Conservation (phyloP, 306 rosid species). For the Macrotyloma uniflorum region DNA sequence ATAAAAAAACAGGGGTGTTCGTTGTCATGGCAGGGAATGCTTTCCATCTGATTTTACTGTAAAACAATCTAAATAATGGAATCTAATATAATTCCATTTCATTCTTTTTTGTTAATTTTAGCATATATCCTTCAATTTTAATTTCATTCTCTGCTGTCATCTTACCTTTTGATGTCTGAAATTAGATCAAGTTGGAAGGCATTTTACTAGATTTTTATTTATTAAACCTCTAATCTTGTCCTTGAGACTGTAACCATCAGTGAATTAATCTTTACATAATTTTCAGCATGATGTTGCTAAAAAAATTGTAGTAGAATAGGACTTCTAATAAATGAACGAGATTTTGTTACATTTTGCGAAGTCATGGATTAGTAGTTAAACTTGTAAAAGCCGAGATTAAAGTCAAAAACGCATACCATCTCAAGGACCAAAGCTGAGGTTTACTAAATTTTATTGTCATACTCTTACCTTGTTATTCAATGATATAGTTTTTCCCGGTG, state of each 20-base stretch:
- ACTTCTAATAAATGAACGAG: not conserved
- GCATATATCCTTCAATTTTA: not conserved
- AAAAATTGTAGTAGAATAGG: not conserved
- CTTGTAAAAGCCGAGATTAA: not conserved
- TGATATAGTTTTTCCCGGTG: not conserved
- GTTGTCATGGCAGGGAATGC: not conserved
- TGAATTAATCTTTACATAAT: not conserved
- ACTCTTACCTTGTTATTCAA: not conserved
- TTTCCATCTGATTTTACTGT: not conserved
- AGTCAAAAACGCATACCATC: not conserved
- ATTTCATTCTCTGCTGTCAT: not conserved
- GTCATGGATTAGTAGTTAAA: not conserved
- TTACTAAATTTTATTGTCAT: not conserved
- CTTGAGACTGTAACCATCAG: not conserved
- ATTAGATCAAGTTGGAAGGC: conserved; percentile 3
- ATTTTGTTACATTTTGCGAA: not conserved
- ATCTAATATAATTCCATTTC: not conserved
- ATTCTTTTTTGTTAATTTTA: not conserved
- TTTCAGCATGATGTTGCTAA: not conserved
- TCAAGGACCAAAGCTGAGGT: not conserved
- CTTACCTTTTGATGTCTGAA: not conserved
- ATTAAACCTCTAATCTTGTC: not conserved
- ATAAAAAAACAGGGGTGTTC: not conserved
- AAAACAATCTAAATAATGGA: not conserved
- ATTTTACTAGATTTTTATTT: not conserved